phyloP scores from a whole-genome alignment of 1,284 basidiomycete genomes.

The Macrocystidia cucumis region DNA sequence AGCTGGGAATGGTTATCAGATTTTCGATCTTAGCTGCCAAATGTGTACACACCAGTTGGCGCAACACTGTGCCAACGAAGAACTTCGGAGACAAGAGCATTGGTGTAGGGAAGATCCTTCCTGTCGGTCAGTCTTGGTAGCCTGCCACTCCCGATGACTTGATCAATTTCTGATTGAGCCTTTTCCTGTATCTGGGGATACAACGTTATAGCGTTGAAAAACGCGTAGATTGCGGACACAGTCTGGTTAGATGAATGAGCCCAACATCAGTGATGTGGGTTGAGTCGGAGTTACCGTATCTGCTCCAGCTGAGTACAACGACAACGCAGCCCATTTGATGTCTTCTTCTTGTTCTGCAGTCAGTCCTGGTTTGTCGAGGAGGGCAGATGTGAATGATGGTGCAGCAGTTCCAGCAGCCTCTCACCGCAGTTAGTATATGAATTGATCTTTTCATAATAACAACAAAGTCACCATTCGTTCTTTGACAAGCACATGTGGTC shows the following conservation, averaged over 20 bases:
- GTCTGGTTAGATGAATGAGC: no score
- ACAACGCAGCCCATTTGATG: constrained; percentile 30
- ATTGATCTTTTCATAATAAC: constrained; percentile 1
- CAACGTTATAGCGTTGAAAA: not conserved
- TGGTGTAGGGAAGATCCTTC: not conserved
- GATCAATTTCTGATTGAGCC: constrained; percentile 1
- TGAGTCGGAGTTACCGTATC: constrained; percentile 50
- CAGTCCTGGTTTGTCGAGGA: constrained; percentile 17
- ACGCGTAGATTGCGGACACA: not conserved
- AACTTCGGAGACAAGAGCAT: not conserved
- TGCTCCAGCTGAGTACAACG: constrained; percentile 30
- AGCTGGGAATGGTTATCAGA: not conserved
- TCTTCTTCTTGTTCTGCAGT: constrained; percentile 18
- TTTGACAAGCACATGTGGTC: constrained; percentile 36
- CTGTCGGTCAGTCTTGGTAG: not conserved
- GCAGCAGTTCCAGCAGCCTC: constrained; percentile 24
- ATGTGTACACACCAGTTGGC: not conserved
- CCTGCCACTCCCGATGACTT: not conserved
- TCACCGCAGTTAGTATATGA: not conserved
- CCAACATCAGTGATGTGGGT: no score
- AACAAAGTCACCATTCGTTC: constrained; percentile 32
- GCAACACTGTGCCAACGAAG: not conserved
- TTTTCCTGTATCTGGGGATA: not conserved
- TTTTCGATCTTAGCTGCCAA: not conserved
- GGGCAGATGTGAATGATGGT: constrained; percentile 21